These are phyloP conservation scores for Triticum aestivum DNA, from an alignment of 176 grass and related monocot species.

Conservation along the genomic window DNA sequence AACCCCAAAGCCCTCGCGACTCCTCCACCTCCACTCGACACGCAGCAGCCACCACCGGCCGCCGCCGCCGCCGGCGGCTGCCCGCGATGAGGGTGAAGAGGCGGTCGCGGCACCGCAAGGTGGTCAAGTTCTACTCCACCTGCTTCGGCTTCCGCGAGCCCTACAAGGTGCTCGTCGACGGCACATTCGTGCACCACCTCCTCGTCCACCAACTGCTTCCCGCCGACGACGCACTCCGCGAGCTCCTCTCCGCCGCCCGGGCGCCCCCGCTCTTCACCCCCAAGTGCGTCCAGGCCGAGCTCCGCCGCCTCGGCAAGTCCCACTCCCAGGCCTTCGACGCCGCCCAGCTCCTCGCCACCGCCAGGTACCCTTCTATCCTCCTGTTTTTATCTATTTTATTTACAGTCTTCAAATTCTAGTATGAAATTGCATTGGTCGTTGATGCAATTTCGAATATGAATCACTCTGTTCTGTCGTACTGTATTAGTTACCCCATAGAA, in stretches of 20 bases:
- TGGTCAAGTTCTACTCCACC: no score
- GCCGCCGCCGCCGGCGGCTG: neutral
- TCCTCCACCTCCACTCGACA: no score
- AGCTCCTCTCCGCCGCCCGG: conserved; percentile 38
- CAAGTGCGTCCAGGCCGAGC: conserved; percentile 67
- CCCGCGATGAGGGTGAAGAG: no score
- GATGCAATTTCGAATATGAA: neutral
- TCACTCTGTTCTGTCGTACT: neutral
- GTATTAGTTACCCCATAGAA: neutral
- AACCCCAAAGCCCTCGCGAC: no score
- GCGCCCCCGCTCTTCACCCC: conserved; percentile 56
- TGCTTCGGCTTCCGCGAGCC: no score
- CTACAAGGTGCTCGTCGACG: no score
- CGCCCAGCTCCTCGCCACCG: conserved; percentile 53
- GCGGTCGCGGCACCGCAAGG: no score
- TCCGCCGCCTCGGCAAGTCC: conserved; percentile 64
- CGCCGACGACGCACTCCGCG: conserved; percentile 42
- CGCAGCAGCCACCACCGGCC: no score
- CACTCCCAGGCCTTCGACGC: conserved; percentile 43
- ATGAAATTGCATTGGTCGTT: neutral
- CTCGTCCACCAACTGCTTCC: no score
- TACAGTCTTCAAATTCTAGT: conserved; percentile 36
- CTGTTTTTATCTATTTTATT: no score
- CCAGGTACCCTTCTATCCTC: conserved; percentile 24
- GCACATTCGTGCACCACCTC: no score